Percentiles rank a stretch among this genome's conserved stretches.
These are phyloP conservation scores for Lyophyllum semitale DNA, from an alignment of 768 basidiomycete genomes.

Conservation along the genomic window DNA sequence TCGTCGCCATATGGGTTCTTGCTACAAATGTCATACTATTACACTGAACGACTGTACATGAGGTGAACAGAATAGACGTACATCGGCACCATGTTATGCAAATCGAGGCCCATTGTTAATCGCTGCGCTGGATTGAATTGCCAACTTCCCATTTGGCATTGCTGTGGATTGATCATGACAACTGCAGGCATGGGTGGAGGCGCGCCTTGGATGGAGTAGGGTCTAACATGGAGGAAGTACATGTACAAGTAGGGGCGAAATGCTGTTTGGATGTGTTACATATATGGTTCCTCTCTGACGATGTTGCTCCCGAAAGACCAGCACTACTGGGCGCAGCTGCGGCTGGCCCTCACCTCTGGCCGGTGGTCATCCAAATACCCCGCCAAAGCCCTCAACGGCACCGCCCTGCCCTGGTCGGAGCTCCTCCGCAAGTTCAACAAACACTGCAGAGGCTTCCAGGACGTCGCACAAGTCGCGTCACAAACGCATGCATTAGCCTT, in stretches of 20 bases:
- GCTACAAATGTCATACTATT: slow-evolving; percentile 21
- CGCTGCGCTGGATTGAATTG: slow-evolving; percentile 51
- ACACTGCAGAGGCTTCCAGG: slow-evolving; percentile 64
- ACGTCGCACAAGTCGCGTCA: slow-evolving; percentile 65
- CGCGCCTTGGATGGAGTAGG: slow-evolving; percentile 46
- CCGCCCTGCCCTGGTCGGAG: slow-evolving; percentile 68
- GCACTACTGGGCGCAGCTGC: slow-evolving; percentile 79
- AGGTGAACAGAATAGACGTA: slow-evolving; percentile 31
- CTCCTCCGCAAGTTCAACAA: slow-evolving; percentile 87
- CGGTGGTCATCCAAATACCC: slow-evolving; percentile 67
- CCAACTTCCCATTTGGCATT: slow-evolving; percentile 59
- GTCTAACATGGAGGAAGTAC: slow-evolving; percentile 17
- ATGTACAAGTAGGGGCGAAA: too few relatives aligned
- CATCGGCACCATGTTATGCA: slow-evolving; percentile 68
- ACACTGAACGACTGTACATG: not conserved
- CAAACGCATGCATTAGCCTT: slow-evolving; percentile 68
- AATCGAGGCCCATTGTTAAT: slow-evolving; percentile 64
- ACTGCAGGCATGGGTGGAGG: slow-evolving; percentile 63
- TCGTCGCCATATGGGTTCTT: slow-evolving; percentile 32
- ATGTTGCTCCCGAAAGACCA: slow-evolving; percentile 52
- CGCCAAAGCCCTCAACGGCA: slow-evolving; percentile 58
- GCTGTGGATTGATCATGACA: slow-evolving; percentile 40
- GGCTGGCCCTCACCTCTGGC: slow-evolving; percentile 69
- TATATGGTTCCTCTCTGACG: too few relatives aligned
- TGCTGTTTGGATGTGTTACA: too few relatives aligned